Percentiles rank a stretch among this genome's conserved stretches.
phyloP scores from a whole-genome alignment of 331 rosid species.

The Stylosanthes scabra region DNA sequence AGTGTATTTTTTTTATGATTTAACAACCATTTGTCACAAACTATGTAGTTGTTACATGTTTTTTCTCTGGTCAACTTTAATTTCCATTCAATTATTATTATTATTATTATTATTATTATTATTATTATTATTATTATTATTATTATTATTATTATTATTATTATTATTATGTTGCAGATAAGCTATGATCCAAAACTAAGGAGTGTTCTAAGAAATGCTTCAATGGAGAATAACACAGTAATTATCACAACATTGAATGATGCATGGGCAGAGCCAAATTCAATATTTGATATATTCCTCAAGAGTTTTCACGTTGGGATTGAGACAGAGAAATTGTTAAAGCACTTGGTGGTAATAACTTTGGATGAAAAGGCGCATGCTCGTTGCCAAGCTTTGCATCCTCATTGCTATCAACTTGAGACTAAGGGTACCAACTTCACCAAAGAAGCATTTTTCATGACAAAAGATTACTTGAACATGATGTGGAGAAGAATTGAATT shows the following conservation, averaged over 20 bases:
- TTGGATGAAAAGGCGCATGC: conserved; percentile 72
- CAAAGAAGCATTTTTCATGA: conserved; percentile 69
- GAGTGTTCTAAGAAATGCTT: conserved; percentile 53
- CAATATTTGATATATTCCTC: conserved; percentile 78
- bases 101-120: too few relatives aligned
- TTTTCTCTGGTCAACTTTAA: background rate
- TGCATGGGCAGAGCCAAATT: conserved; percentile 88
- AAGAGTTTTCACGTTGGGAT: conserved; percentile 75
- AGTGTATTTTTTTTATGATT: background rate
- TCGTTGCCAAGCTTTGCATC: conserved; percentile 67
- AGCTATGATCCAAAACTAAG: conserved; percentile 40
- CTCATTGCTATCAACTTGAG: conserved; percentile 61
- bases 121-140: too few relatives aligned
- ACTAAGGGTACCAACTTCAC: conserved; percentile 63
- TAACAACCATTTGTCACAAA: conserved; percentile 6
- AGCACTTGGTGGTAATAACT: conserved; percentile 69
- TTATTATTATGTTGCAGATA: too few relatives aligned
- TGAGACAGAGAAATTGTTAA: conserved; percentile 57
- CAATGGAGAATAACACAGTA: conserved; percentile 69
- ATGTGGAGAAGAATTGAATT: conserved; percentile 87
- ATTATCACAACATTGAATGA: conserved; percentile 79
- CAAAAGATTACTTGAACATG: conserved; percentile 67
- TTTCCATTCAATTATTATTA: background rate
- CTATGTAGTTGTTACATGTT: conserved; percentile 6
- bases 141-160: too few relatives aligned